A percentile compares a stretch with the other conserved stretches of the same genome.
Conservation (phyloP, 192 early-diverging fungal species). For the Coemansia sp. region DNA sequence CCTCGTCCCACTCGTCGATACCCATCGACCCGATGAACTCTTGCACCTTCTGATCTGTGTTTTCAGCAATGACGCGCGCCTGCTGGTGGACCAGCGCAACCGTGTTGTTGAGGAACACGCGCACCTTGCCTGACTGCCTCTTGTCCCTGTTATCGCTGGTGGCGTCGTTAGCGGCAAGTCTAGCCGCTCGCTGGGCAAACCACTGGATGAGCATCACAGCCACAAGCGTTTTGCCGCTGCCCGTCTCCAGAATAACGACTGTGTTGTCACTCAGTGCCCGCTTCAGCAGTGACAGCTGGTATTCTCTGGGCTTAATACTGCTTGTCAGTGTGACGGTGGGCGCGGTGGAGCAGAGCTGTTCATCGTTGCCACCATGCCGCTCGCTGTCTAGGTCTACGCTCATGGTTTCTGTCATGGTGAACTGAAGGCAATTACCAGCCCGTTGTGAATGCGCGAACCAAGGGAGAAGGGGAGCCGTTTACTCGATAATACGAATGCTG, state of each 20-base stretch:
- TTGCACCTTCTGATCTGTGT: slow-evolving; percentile 64
- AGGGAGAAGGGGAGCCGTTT: too few species aligned
- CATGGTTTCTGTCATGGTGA: neutral
- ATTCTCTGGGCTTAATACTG: slow-evolving; percentile 63
- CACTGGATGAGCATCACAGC: slow-evolving; percentile 84
- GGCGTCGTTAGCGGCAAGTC: neutral
- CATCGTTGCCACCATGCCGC: neutral
- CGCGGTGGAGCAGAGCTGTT: too few species aligned
- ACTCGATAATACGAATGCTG: neutral
- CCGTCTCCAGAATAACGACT: slow-evolving; percentile 90
- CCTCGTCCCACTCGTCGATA: slow-evolving; percentile 61
- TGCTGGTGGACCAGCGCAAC: slow-evolving; percentile 90
- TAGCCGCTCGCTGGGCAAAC: slow-evolving; percentile 47
- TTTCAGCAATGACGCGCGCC: slow-evolving; percentile 68
- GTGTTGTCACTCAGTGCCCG: slow-evolving; percentile 71
- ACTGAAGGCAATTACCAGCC: neutral
- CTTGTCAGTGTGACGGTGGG: neutral
- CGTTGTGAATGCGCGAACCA: too few species aligned
- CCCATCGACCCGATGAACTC: slow-evolving; percentile 68
- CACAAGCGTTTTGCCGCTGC: slow-evolving; percentile 91
- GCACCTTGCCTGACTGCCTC: slow-evolving; percentile 14
- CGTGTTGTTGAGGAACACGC: slow-evolving; percentile 81
- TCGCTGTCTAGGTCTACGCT: neutral
- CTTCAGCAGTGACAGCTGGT: slow-evolving; percentile 76
- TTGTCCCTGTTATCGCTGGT: neutral